Percentiles rank a stretch among this genome's conserved stretches.
Evolutionary conservation across 495 filamentous ascomycete genomes (phyloP).

Genomic region (Trichoderma virens): DNA sequence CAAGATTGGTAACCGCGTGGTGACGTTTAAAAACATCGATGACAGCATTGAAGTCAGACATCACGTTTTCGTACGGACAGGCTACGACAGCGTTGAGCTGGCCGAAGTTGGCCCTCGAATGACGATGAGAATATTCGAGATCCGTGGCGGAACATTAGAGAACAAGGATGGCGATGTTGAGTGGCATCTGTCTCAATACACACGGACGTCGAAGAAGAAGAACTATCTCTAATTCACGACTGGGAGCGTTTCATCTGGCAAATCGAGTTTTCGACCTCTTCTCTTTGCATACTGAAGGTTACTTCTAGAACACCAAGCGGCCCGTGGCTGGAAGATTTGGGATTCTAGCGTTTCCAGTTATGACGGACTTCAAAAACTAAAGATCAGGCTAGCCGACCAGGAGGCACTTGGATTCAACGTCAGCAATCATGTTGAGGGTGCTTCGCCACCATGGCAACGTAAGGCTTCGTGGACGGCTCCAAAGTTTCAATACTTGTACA

Average conservation of each 20-base stretch:
- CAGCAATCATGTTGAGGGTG: background rate
- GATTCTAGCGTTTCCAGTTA: background rate
- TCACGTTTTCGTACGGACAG: constrained; percentile 55
- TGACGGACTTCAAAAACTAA: background rate
- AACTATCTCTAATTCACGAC: constrained; percentile 61
- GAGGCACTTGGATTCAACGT: background rate
- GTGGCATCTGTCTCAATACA: constrained; percentile 93
- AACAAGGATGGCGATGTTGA: constrained; percentile 95
- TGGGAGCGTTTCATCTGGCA: background rate
- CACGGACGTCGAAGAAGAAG: constrained; percentile 85
- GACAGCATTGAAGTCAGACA: constrained; percentile 72
- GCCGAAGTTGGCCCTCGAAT: constrained; percentile 93
- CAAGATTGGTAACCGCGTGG: constrained; percentile 79
- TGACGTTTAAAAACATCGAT: constrained; percentile 92
- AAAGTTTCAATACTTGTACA: background rate
- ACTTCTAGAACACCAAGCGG: background rate
- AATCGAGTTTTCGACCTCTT: background rate
- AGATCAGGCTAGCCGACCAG: background rate
- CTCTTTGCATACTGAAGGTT: background rate
- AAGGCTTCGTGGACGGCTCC: background rate
- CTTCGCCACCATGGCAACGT: background rate
- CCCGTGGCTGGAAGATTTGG: background rate
- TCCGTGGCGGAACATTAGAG: constrained; percentile 85
- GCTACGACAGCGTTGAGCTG: constrained; percentile 82
- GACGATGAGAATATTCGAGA: constrained; percentile 94